These are phyloP conservation scores for Phyllosticta capitalensis DNA, from an alignment of 2,329 filamentous ascomycete species.

Conservation along the genomic window DNA sequence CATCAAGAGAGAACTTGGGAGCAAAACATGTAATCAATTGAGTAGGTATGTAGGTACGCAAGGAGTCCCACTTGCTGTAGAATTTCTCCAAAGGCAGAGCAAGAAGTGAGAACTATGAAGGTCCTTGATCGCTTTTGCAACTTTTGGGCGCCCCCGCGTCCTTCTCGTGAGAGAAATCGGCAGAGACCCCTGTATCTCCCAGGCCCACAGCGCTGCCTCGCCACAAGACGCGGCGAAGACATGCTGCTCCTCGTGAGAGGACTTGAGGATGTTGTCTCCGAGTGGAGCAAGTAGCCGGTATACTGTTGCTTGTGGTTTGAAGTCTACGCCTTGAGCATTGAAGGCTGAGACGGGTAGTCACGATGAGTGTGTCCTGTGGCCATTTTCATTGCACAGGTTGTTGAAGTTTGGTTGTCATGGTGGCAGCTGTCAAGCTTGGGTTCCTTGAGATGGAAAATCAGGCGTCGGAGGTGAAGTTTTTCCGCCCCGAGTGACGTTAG, in stretches of 20 bases:
- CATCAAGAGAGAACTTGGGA: too few species aligned
- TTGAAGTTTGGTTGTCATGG: neutral
- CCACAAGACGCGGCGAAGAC: constrained; percentile 39
- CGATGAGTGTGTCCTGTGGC: too few species aligned
- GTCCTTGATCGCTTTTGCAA: constrained; percentile 42
- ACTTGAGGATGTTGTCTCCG: constrained; percentile 29
- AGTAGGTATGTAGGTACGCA: constrained; percentile 37
- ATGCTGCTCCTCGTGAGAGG: constrained; percentile 36
- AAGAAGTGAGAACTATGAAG: constrained; percentile 48
- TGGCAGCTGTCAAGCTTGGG: neutral
- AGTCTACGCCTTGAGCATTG: neutral
- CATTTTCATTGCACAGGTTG: neutral
- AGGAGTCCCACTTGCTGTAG: constrained; percentile 44
- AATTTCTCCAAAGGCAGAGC: constrained; percentile 31
- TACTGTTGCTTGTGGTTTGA: constrained; percentile 5
- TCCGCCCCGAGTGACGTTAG: neutral
- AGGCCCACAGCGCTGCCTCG: constrained; percentile 32
- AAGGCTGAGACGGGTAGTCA: neutral
- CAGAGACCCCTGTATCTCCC: constrained; percentile 22
- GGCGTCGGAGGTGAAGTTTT: neutral
- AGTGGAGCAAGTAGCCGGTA: constrained; percentile 39
- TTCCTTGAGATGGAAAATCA: neutral
- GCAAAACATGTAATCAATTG: neutral
- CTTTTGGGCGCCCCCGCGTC: constrained; percentile 18
- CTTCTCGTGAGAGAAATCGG: constrained; percentile 18